phyloP scores from a whole-genome alignment of 805 yeast species.

The Saccharomyces eubayanus region DNA sequence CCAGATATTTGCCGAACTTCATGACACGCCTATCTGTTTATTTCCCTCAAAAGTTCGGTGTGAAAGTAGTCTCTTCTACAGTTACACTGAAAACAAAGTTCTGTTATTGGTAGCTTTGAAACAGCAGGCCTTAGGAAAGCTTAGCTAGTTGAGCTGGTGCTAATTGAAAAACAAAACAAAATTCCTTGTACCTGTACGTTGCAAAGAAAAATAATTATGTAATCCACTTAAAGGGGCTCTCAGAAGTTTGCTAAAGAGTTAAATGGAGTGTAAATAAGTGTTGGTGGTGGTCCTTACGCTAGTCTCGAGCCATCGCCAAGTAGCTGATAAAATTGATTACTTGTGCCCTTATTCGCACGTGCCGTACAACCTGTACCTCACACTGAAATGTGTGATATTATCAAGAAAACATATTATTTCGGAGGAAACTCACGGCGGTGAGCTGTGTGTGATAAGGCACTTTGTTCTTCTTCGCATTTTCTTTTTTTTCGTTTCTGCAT shows the following conservation, averaged over 20 bases:
- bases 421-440: not conserved
- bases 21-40: conserved; percentile 12
- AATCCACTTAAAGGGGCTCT: not conserved
- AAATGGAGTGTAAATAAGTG: not conserved
- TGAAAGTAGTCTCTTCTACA: not conserved
- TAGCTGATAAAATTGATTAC: not conserved
- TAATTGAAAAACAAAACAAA: not conserved
- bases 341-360: not conserved
- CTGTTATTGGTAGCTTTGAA: not conserved
- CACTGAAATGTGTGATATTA: not conserved
- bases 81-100: not conserved
- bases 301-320: not conserved
- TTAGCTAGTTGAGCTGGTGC: not conserved
- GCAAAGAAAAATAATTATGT: not conserved
- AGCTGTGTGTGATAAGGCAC: not conserved
- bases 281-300: not conserved
- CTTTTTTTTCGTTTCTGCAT: not conserved
- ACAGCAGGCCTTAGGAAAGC: not conserved
- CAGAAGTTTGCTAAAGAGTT: not conserved
- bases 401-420: not conserved
- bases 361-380: not conserved
- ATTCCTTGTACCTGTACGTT: not conserved
- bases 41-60: not conserved
- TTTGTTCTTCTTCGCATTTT: not conserved
- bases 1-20: conserved; percentile 96